Base-by-base conservation (phyloP, 129 eudicot genomes). In the Chrysanthemum makinoi region DNA sequence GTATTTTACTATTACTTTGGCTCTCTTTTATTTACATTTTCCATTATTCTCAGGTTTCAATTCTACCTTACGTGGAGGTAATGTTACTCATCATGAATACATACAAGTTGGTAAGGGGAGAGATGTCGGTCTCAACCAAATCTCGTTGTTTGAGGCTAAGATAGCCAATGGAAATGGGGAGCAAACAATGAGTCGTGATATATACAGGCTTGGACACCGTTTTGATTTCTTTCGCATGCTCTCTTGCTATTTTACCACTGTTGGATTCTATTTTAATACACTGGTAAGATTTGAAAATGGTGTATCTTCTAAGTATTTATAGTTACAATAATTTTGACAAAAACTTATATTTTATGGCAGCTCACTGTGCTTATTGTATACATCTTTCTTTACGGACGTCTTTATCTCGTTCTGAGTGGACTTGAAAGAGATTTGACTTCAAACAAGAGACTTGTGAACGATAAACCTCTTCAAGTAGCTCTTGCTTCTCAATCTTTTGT, bases 61-160 rank as follows among this genome's bases (percentile, higher is more conserved):
- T 79, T 94, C 98, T 67, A 94, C 98, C 13, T 80, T 94, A 69
- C 93, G 98, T 65, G 98, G 93, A 65, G 98, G 98, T 43, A 89
- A 82, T 68, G 95, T 94, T 47, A 89, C 98, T 35, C 96, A 89
- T 79, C 98, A 94, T 73, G 98, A 94, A 80, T 94, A 94, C 81
- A 94, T 94, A 67, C 98, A 94, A 87, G 98, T 94, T 52, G 98
- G 98, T 62, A 94, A 94, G 81, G 98, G 98, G 47, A 82, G 98
- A 73, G 98, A 94, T 62, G 97, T 94, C 51, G 98, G 98, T 52
- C 96, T 94, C 39, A 94, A 94, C 76, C 98, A 94, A 77, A 94
- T 94, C 70, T 85, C 98, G 3, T 78, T 83, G 62, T 94, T 94
- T 72, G 98, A 94, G 75, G 98, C 98, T 69, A 94, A 94, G 70